phyloP scores from a whole-genome alignment of 306 rosid genomes.

The Abrus precatorius region DNA sequence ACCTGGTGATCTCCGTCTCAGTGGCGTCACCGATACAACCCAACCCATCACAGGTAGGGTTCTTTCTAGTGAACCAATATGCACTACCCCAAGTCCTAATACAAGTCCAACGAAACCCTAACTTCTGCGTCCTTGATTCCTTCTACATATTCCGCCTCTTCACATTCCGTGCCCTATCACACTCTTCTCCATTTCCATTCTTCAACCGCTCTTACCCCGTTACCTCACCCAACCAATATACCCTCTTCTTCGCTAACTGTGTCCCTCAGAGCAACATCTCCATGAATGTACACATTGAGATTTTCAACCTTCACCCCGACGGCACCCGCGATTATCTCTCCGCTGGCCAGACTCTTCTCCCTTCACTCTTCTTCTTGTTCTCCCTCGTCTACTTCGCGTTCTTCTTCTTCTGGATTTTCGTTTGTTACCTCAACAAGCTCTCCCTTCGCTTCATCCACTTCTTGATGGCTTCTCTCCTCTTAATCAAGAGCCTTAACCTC shows the following conservation, averaged over 20 bases:
- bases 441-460: slow-evolving; percentile 80
- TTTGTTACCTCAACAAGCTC: slow-evolving; percentile 56
- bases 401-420: slow-evolving; percentile 65
- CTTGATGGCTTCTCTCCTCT: slow-evolving; percentile 67
- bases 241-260: slow-evolving; percentile 82
- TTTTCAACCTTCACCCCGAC: slow-evolving; percentile 68
- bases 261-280: slow-evolving; percentile 66
- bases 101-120: slow-evolving; percentile 76
- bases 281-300: slow-evolving; percentile 73
- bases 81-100: slow-evolving; percentile 71
- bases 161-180: slow-evolving; percentile 72
- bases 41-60: slow-evolving; percentile 66
- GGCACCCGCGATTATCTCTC: slow-evolving; percentile 68
- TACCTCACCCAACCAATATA: slow-evolving; percentile 68
- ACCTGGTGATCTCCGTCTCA: slow-evolving; percentile 59
- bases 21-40: slow-evolving; percentile 14
- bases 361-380: slow-evolving; percentile 67
- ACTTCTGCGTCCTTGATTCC: slow-evolving; percentile 75
- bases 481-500: slow-evolving; percentile 74
- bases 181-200: slow-evolving; percentile 66
- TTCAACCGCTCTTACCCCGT: slow-evolving; percentile 62
- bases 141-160: slow-evolving; percentile 56
- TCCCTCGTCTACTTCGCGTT: slow-evolving; percentile 63
- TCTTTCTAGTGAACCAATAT: slow-evolving; percentile 83
- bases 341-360: slow-evolving; percentile 81